Percentiles rank a stretch among this genome's conserved stretches.
Conservation (phyloP, 495 filamentous ascomycete species). For the Aspergillus nanangensis region DNA sequence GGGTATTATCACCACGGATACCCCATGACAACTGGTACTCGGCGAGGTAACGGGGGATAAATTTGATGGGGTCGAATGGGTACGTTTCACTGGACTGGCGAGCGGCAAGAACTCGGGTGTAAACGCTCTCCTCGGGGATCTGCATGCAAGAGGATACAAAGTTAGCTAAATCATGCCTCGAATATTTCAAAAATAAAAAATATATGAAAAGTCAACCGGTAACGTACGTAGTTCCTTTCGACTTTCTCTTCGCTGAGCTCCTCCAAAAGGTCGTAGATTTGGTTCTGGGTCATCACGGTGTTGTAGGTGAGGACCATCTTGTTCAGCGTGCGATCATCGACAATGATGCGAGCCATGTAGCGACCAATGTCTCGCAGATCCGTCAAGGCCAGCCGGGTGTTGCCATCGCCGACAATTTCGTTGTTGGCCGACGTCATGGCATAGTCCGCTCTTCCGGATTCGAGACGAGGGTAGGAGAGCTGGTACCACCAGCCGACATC, state of each 20-base stretch:
- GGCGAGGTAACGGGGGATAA: slow-evolving; percentile 36
- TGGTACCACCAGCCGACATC: slow-evolving; percentile 61
- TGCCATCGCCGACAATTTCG: slow-evolving; percentile 48
- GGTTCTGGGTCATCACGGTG: slow-evolving; percentile 42
- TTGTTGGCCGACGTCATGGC: slow-evolving; percentile 41
- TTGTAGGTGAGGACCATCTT: slow-evolving; percentile 52
- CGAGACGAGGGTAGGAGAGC: slow-evolving; percentile 43
- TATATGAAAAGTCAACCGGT: neutral
- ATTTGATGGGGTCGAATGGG: slow-evolving; percentile 42
- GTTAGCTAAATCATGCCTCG: too few relatives aligned
- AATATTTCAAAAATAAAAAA: too few relatives aligned
- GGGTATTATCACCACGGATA: slow-evolving; percentile 53
- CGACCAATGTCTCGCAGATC: slow-evolving; percentile 52
- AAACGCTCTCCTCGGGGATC: slow-evolving; percentile 41
- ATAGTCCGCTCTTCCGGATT: slow-evolving; percentile 51
- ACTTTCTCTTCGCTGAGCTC: slow-evolving; percentile 51
- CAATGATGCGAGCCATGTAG: slow-evolving; percentile 52
- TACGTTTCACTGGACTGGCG: slow-evolving; percentile 45
- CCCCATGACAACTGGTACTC: slow-evolving; percentile 51
- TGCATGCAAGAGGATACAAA: slow-evolving; percentile 9
- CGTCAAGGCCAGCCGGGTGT: slow-evolving; percentile 42
- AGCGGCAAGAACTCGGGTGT: slow-evolving; percentile 35
- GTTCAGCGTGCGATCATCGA: slow-evolving; percentile 53
- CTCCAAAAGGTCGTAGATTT: slow-evolving; percentile 48
- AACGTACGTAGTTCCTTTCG: slow-evolving; percentile 45